Evolutionary conservation across 345 rosid species (phyloP), one percentile per base, ranked within the genome.

Genomic region (Salix udensis): DNA sequence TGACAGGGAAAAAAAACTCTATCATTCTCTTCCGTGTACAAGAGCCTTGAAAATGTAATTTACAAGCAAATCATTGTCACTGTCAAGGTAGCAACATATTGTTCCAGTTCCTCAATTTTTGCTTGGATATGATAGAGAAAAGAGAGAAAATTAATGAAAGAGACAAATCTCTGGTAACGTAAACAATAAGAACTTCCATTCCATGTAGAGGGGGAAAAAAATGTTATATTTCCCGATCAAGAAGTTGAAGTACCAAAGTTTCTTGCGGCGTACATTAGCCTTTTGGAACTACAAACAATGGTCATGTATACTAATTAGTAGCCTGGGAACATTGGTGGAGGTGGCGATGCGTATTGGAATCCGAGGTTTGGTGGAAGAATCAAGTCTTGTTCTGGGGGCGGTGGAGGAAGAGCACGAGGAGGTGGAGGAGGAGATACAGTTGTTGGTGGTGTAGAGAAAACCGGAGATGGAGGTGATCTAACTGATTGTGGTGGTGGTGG

Each of bases 271-370:
- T 58, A 67, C 19, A 58, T 60, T 19, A 30, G 11, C 64, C 14
- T 14, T 78, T 9, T 23, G 30, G 68, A 18, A 64, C 52, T 73
- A 73, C 65, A 68, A 73, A 58, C 71, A 10, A 11, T 52, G 70
- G 28, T 58, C 31, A 11, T 37, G 26, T 55, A 65, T 68, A 24
- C 39, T 70, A 50, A 67, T 87, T 86, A 93, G 80, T 93, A 91
- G 78, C 98, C 98, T 26, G 78, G 87, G 79, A 88, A 82, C 72
- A 86, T 73, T 39, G 97, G 97, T 19, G 97, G 97, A 39, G 97
- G 97, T 30, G 97, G 97, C 7, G 97, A 92, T 6, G 88, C 72
- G 79, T 92, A 92, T 40, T 88, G 81, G 75, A 79, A 85, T 26
- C 97, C 97, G 7, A 92, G 61, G 71, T 72, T 73, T 80, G 89